phyloP scores from a whole-genome alignment of 164 flowering plant species.

The Vitis cinerea region DNA sequence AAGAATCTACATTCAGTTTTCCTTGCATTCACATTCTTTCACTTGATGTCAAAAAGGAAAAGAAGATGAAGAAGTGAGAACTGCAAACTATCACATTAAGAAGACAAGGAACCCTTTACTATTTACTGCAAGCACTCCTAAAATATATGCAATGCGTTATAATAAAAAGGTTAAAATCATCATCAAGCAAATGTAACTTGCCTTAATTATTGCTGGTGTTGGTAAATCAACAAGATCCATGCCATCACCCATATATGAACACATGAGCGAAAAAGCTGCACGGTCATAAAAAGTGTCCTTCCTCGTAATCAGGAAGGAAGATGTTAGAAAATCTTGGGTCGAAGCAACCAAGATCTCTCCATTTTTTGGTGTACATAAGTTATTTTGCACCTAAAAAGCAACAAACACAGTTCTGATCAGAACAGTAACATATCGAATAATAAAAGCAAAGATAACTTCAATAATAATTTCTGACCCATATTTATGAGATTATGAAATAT shows the following conservation, averaged over 20 bases:
- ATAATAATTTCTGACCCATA: too few relatives aligned
- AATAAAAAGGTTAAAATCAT: background rate
- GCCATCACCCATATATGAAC: constrained; percentile 92
- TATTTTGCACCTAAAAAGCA: constrained; percentile 80
- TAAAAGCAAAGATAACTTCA: background rate
- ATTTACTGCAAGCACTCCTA: background rate
- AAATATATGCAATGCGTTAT: background rate
- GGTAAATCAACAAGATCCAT: constrained; percentile 91
- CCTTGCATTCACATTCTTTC: too few relatives aligned
- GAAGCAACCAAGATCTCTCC: constrained; percentile 98
- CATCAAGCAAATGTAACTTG: constrained; percentile 16
- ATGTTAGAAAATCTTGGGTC: constrained; percentile 94
- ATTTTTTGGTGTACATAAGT: constrained; percentile 97
- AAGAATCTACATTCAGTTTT: too few relatives aligned
- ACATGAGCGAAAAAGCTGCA: constrained; percentile 84
- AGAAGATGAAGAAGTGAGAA: too few relatives aligned
- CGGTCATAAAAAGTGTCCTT: constrained; percentile 98
- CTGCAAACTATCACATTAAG: too few relatives aligned
- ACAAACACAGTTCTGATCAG: constrained; percentile 11
- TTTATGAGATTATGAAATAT: too few relatives aligned
- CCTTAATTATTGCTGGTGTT: constrained; percentile 88
- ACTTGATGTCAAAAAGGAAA: too few relatives aligned
- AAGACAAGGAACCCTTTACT: too few relatives aligned
- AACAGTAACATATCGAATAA: background rate
- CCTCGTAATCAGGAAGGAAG: constrained; percentile 94